These are phyloP conservation scores for Erigeron canadensis DNA, from an alignment of 129 eudicot genomes.

Conservation along the genomic window DNA sequence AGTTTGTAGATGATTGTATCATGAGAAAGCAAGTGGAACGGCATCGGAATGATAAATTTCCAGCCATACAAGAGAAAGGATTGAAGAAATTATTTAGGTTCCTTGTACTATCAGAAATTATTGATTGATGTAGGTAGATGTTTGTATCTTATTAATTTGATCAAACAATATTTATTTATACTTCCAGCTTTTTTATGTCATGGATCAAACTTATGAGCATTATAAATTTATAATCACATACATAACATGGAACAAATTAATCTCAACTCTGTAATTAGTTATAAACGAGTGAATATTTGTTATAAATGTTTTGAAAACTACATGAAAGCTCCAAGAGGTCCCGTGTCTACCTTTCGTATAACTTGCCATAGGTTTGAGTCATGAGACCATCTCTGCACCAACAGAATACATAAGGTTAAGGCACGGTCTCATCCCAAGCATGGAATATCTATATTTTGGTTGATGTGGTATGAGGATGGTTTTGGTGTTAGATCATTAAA, in stretches of 20 bases:
- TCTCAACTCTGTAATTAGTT: conserved; percentile 19
- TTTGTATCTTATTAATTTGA: conserved; percentile 27
- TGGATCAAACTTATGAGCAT: conserved; percentile 14
- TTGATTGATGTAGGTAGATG: conserved; percentile 27
- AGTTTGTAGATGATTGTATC: conserved; percentile 1
- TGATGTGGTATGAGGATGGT: conserved; percentile 2
- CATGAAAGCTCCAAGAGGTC: background rate
- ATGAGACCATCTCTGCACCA: background rate
- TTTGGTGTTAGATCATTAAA: background rate
- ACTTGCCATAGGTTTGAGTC: background rate
- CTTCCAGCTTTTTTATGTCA: conserved; percentile 11
- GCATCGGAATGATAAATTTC: background rate
- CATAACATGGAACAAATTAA: background rate
- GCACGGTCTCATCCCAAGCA: background rate
- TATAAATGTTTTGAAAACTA: background rate
- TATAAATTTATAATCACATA: background rate
- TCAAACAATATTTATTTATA: conserved; percentile 33
- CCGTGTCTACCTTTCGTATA: background rate
- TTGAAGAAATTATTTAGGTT: conserved; percentile 4
- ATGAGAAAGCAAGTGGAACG: background rate
- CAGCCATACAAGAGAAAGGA: conserved; percentile 18
- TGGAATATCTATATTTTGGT: background rate
- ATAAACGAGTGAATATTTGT: background rate
- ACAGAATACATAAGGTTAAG: background rate
- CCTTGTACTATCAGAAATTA: background rate